phyloP scores from a whole-genome alignment of 306 rosid species.

The Mimosa bimucronata region DNA sequence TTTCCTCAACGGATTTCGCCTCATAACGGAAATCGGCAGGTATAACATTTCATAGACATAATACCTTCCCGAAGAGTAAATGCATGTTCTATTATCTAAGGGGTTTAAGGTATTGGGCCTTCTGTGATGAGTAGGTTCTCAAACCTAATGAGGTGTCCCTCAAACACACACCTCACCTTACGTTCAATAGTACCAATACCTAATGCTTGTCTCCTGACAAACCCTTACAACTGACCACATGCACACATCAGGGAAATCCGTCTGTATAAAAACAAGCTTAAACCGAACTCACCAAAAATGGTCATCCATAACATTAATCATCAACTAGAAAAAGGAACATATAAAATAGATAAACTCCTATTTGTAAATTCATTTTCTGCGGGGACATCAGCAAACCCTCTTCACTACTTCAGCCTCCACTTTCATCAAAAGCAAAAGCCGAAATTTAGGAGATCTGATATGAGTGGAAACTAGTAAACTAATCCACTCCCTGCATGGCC shows the following conservation, averaged over 20 bases:
- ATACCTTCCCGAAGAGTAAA: conserved; percentile 2
- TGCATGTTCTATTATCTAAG: neutral
- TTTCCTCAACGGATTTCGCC: neutral
- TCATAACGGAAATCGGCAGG: neutral
- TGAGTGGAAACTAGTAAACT: neutral
- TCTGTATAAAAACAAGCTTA: neutral
- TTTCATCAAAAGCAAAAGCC: neutral
- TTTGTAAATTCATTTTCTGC: neutral
- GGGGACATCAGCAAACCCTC: neutral
- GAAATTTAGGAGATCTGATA: neutral
- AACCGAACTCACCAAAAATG: neutral
- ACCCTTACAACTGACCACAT: neutral
- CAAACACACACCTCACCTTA: neutral
- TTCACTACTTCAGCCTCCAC: neutral
- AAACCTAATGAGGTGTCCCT: neutral
- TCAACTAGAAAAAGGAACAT: neutral
- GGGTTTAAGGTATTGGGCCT: neutral
- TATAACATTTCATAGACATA: neutral
- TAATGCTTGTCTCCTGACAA: neutral
- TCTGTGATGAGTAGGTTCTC: neutral
- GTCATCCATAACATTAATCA: neutral
- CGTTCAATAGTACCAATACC: neutral
- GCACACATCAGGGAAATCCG: neutral
- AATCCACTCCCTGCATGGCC: neutral
- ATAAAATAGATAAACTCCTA: neutral